Percentiles rank a stretch among this genome's conserved stretches.
These are phyloP conservation scores for Holtermannia corniformis DNA, from an alignment of 768 basidiomycete genomes.

Conservation along the genomic window DNA sequence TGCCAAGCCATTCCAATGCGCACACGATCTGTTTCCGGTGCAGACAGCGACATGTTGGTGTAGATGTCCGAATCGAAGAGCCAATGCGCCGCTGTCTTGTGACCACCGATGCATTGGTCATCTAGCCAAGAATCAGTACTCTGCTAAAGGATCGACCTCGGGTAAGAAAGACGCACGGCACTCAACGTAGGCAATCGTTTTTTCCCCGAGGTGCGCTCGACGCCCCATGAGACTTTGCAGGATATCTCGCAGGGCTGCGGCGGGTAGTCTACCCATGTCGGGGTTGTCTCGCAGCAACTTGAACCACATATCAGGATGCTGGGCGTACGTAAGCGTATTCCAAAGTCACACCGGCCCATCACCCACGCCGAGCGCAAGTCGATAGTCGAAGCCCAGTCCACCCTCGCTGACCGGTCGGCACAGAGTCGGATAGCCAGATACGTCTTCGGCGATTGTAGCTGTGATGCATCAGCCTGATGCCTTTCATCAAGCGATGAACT, in stretches of 20 bases:
- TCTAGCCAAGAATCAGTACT: constrained; percentile 1
- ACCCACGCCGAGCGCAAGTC: constrained; percentile 10
- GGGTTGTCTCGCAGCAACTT: background rate
- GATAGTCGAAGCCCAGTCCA: constrained; percentile 15
- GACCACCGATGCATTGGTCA: constrained; percentile 17
- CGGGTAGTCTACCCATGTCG: background rate
- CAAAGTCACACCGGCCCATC: background rate
- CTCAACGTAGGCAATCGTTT: constrained; percentile 15
- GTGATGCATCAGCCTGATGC: background rate
- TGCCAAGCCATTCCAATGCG: constrained; percentile 10
- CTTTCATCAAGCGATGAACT: no score
- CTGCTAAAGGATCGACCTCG: background rate
- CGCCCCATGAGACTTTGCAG: constrained; percentile 6
- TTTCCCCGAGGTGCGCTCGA: constrained; percentile 3
- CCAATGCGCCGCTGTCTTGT: constrained; percentile 14
- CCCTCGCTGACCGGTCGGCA: constrained; percentile 3
- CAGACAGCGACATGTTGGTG: constrained; percentile 7
- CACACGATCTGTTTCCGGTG: constrained; percentile 1
- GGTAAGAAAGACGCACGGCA: constrained; percentile 12
- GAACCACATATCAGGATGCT: constrained; percentile 10
- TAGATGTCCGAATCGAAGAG: constrained; percentile 19
- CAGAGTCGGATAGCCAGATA: constrained; percentile 17
- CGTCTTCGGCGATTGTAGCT: constrained; percentile 19
- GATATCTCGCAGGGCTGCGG: constrained; percentile 1
- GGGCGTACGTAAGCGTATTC: background rate